These are phyloP conservation scores for Pseudozyma sp. DNA, from an alignment of 1,284 basidiomycete genomes.

Conservation along the genomic window DNA sequence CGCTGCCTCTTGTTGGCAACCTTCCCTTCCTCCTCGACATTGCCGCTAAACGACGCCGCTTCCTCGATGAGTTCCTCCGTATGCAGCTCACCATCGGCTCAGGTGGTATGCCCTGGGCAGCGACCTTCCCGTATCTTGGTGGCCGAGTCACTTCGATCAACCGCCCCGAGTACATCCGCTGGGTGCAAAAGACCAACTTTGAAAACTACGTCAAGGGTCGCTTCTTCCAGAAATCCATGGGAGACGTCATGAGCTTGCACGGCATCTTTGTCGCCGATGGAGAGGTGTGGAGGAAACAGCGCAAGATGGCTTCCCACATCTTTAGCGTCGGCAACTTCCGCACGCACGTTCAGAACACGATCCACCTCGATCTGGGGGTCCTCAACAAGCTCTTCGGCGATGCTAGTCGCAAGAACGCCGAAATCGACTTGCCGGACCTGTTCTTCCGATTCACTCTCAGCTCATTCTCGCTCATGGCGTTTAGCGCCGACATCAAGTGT, in stretches of 20 bases:
- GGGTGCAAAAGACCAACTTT: slow-evolving; percentile 60
- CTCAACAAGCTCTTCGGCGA: slow-evolving; percentile 37
- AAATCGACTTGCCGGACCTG: slow-evolving; percentile 54
- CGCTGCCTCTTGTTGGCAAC: slow-evolving; percentile 45
- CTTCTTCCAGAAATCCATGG: slow-evolving; percentile 37
- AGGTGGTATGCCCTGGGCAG: slow-evolving; percentile 33
- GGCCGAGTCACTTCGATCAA: slow-evolving; percentile 46
- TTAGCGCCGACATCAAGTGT: slow-evolving; percentile 47
- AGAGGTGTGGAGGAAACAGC: slow-evolving; percentile 56
- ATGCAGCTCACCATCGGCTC: slow-evolving; percentile 25
- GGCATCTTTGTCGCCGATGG: slow-evolving; percentile 65
- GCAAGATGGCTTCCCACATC: slow-evolving; percentile 60
- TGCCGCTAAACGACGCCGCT: slow-evolving; percentile 35
- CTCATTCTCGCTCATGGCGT: slow-evolving; percentile 58
- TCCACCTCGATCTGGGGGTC: slow-evolving; percentile 32
- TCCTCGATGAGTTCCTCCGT: slow-evolving; percentile 41
- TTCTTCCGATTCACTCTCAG: slow-evolving; percentile 59
- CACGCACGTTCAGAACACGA: slow-evolving; percentile 47
- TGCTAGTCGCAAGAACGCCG: slow-evolving; percentile 13
- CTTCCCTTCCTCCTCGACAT: slow-evolving; percentile 40
- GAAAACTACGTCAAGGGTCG: slow-evolving; percentile 50
- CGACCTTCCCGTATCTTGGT: slow-evolving; percentile 34
- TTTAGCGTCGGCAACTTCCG: slow-evolving; percentile 57
- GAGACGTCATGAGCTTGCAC: slow-evolving; percentile 47
- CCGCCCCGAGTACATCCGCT: slow-evolving; percentile 51